phyloP scores from a whole-genome alignment of 2,329 filamentous ascomycete genomes.

The Calonectria pteridis region DNA sequence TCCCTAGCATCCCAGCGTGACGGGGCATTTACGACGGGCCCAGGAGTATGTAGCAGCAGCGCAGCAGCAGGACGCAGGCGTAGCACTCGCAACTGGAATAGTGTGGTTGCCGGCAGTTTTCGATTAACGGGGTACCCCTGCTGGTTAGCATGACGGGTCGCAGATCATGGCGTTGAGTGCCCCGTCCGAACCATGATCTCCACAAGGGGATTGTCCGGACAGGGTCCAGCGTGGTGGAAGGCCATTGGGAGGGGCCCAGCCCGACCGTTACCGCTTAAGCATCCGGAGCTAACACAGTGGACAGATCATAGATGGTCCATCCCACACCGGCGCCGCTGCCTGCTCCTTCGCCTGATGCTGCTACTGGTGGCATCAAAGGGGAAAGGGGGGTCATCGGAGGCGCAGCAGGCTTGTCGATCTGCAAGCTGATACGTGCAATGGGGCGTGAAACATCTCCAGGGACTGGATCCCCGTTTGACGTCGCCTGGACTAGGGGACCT shows the following conservation, averaged over 20 bases:
- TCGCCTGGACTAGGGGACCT: slow-evolving; percentile 26
- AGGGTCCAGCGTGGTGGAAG: slow-evolving; percentile 36
- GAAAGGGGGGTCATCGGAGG: slow-evolving; percentile 33
- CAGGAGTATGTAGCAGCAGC: slow-evolving; percentile 33
- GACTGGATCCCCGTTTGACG: slow-evolving; percentile 32
- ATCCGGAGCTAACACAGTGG: slow-evolving; percentile 30
- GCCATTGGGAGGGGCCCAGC: slow-evolving; percentile 25
- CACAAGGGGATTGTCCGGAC: slow-evolving; percentile 47
- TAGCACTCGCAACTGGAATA: slow-evolving; percentile 21
- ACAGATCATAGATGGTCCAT: slow-evolving; percentile 30
- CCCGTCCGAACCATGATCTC: slow-evolving; percentile 49
- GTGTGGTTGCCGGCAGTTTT: slow-evolving; percentile 43
- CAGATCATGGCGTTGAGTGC: slow-evolving; percentile 48
- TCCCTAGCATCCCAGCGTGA: slow-evolving; percentile 35
- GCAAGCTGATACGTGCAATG: slow-evolving; percentile 39
- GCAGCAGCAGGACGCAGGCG: slow-evolving; percentile 33
- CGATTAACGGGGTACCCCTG: slow-evolving; percentile 41
- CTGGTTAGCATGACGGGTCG: slow-evolving; percentile 44
- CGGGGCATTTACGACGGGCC: slow-evolving; percentile 34
- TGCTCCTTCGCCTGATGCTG: slow-evolving; percentile 37
- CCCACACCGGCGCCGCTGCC: slow-evolving; percentile 26
- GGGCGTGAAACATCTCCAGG: slow-evolving; percentile 41
- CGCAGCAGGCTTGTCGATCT: slow-evolving; percentile 40
- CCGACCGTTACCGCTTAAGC: slow-evolving; percentile 30
- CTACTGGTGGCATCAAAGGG: slow-evolving; percentile 16